Conservation (phyloP, 306 rosid genomes). For the Acacia crassicarpa region DNA sequence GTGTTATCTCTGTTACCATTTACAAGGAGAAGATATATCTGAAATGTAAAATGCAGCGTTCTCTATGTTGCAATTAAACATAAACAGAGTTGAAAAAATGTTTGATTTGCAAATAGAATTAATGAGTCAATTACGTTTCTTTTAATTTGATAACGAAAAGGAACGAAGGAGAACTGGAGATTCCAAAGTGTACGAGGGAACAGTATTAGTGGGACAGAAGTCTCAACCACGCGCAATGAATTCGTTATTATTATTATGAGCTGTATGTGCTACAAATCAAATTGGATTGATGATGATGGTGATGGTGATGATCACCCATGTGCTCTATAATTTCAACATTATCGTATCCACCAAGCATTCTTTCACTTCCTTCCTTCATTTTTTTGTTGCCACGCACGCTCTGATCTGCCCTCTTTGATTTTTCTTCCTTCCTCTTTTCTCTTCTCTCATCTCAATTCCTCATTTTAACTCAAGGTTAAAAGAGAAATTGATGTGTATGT, state of each 20-base stretch:
- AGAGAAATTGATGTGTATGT: too few species aligned
- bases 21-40: too few species aligned
- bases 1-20: too few species aligned
- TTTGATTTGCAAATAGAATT: too few species aligned
- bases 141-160: too few species aligned
- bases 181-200: not conserved
- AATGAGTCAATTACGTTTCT: too few species aligned
- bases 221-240: constrained; percentile 49
- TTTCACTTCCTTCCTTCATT: not conserved
- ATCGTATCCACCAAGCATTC: not conserved
- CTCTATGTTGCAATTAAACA: too few species aligned
- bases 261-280: too few species aligned
- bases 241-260: not conserved
- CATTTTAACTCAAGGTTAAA: too few species aligned
- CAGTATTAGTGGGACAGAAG: constrained; percentile 35
- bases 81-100: too few species aligned
- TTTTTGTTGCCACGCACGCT: not conserved
- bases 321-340: constrained; percentile 26
- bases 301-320: constrained; percentile 22
- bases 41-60: too few species aligned
- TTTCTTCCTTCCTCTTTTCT: not conserved
- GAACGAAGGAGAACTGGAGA: not conserved
- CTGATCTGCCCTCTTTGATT: constrained; percentile 1
- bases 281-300: not conserved
- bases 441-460: not conserved